Evolutionary conservation across 768 basidiomycete species (phyloP).

Genomic region (Xanthoconium purpureum): DNA sequence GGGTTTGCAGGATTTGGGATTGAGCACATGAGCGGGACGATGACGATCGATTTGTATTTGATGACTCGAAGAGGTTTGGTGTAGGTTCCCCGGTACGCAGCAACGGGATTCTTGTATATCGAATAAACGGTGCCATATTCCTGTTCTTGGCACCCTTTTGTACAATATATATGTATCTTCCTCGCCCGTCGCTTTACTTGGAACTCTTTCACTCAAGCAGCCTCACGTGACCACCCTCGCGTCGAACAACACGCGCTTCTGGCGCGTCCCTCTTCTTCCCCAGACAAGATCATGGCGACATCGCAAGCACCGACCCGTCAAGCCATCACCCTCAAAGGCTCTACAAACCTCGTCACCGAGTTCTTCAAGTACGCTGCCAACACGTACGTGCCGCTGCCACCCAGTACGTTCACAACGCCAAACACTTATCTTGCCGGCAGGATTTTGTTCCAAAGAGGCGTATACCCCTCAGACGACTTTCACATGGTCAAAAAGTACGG

Average conservation of each 20-base stretch:
- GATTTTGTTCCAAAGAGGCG: slow-evolving; percentile 93
- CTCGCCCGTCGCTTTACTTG: neutral
- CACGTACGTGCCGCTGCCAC: slow-evolving; percentile 55
- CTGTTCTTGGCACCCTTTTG: too few species aligned
- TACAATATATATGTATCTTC: neutral
- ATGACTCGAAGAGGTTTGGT: too few species aligned
- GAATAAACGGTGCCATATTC: too few species aligned
- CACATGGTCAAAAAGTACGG: slow-evolving; percentile 99
- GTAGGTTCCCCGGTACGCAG: too few species aligned
- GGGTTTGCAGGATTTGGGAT: too few species aligned
- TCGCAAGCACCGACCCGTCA: slow-evolving; percentile 54
- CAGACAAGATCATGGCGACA: slow-evolving; percentile 36
- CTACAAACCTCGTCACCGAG: slow-evolving; percentile 89
- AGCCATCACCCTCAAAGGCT: slow-evolving; percentile 93
- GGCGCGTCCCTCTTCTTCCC: neutral
- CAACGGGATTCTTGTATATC: too few species aligned
- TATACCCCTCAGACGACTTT: slow-evolving; percentile 98
- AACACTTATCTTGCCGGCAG: slow-evolving; percentile 36
- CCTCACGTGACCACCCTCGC: neutral
- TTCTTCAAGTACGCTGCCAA: slow-evolving; percentile 99
- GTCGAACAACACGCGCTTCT: neutral
- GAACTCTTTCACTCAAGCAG: too few species aligned
- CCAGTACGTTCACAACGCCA: neutral
- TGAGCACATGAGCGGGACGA: too few species aligned
- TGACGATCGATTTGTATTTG: too few species aligned